Evolutionary conservation across 805 yeast genomes (phyloP).

Genomic region (Starmerella geochares): DNA sequence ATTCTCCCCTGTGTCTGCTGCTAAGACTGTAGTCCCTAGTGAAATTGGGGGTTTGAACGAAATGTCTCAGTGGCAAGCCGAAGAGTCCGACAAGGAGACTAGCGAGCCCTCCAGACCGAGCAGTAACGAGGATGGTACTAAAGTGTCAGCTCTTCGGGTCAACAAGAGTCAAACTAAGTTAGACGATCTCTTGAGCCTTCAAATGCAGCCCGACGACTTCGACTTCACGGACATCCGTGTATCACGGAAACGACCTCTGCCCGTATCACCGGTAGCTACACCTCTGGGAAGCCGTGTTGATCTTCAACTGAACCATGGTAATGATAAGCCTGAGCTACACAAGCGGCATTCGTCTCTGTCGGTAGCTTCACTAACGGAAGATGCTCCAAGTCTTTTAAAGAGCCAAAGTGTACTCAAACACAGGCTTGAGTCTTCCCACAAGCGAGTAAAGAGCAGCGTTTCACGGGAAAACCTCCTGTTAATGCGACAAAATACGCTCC

Average conservation of each 20-base stretch:
- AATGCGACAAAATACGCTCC: conserved; percentile 21
- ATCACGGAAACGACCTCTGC: conserved; percentile 8
- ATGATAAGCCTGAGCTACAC: background rate
- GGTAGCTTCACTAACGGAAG: background rate
- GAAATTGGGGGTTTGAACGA: background rate
- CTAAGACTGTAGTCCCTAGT: background rate
- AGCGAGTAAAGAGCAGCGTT: conserved; percentile 12
- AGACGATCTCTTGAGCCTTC: background rate
- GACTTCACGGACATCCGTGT: background rate
- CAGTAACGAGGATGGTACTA: background rate
- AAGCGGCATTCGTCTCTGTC: background rate
- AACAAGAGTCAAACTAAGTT: background rate
- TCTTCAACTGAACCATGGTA: background rate
- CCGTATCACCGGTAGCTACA: conserved; percentile 2
- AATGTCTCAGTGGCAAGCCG: background rate
- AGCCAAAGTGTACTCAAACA: conserved; percentile 1
- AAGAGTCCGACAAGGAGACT: background rate
- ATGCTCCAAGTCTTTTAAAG: conserved; percentile 2
- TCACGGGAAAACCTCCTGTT: conserved; percentile 16
- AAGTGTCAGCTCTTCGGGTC: background rate
- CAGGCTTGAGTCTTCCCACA: background rate
- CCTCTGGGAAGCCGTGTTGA: background rate
- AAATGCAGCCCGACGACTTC: background rate
- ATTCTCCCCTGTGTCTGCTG: background rate
- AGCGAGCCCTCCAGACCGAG: too few relatives aligned